Evolutionary conservation across 2,329 filamentous ascomycete genomes (phyloP).

Genomic region (Bisporella sp.): DNA sequence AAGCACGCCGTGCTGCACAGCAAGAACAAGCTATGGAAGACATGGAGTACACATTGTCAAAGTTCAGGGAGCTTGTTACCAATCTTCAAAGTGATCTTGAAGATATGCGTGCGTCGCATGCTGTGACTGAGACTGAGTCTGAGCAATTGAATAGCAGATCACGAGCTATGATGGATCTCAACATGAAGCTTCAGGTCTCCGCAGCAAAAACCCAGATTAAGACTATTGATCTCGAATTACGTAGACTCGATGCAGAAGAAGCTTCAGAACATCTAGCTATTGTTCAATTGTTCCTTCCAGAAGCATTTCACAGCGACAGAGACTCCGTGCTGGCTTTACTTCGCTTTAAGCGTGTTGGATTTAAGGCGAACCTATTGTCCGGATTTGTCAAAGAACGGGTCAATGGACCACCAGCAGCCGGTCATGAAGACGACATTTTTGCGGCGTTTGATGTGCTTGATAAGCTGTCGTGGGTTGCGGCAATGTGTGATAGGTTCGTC

Average conservation of each 20-base stretch:
- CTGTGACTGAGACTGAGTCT: constrained; percentile 86
- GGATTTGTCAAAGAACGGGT: constrained; percentile 74
- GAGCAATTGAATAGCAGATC: constrained; percentile 85
- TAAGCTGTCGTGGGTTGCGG: constrained; percentile 76
- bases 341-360: constrained; percentile 78
- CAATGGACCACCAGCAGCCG: constrained; percentile 57
- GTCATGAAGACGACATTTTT: constrained; percentile 72
- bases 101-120: constrained; percentile 86
- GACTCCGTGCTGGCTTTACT: constrained; percentile 86
- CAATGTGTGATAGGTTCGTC: constrained; percentile 79
- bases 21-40: constrained; percentile 79
- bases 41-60: constrained; percentile 80
- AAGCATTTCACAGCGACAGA: constrained; percentile 62
- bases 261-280: constrained; percentile 83
- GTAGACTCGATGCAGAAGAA: constrained; percentile 81
- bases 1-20: constrained; percentile 62
- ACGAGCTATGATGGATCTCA: constrained; percentile 92
- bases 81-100: constrained; percentile 81
- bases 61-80: constrained; percentile 83
- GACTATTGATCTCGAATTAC: constrained; percentile 85
- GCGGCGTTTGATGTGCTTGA: constrained; percentile 75
- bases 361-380: constrained; percentile 77
- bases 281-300: constrained; percentile 81
- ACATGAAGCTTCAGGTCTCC: constrained; percentile 86
- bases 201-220: constrained; percentile 89